Conservation (phyloP, 805 yeast species). For the Yamadazyma laniorum region DNA sequence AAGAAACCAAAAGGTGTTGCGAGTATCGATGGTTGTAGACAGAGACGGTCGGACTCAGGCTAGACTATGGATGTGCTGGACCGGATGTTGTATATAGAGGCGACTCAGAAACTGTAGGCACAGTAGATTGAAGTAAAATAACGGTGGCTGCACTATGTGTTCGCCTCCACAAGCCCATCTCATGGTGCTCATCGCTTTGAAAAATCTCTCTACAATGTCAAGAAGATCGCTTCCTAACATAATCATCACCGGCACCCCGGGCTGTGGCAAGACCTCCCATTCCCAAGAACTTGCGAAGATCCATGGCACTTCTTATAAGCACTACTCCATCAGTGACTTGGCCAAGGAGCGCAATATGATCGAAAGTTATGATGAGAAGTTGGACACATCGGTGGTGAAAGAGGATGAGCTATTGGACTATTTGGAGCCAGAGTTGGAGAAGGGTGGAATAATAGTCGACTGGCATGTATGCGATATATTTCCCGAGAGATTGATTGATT, state of each 20-base stretch:
- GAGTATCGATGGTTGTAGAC: too few relatives aligned
- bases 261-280: constrained; percentile 83
- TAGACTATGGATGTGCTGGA: too few relatives aligned
- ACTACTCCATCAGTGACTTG: constrained; percentile 71
- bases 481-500: constrained; percentile 88
- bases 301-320: constrained; percentile 26
- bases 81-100: too few relatives aligned
- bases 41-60: too few relatives aligned
- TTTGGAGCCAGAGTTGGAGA: constrained; percentile 70
- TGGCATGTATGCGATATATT: constrained; percentile 98
- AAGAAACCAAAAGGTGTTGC: too few relatives aligned
- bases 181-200: constrained; percentile 6
- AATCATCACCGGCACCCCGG: constrained; percentile 93
- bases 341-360: constrained; percentile 77
- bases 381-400: constrained; percentile 87
- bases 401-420: constrained; percentile 85
- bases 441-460: constrained; percentile 89
- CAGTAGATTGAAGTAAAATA: too few relatives aligned
- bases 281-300: constrained; percentile 31
- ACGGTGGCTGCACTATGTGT: too few relatives aligned
- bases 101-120: too few relatives aligned
- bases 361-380: constrained; percentile 80
- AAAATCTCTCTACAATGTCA: constrained; percentile 19
- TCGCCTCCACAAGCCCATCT: too few relatives aligned
- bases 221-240: constrained; percentile 62